Evolutionary conservation across 2,329 filamentous ascomycete species (phyloP).

Genomic region (Eurotiales sp.): DNA sequence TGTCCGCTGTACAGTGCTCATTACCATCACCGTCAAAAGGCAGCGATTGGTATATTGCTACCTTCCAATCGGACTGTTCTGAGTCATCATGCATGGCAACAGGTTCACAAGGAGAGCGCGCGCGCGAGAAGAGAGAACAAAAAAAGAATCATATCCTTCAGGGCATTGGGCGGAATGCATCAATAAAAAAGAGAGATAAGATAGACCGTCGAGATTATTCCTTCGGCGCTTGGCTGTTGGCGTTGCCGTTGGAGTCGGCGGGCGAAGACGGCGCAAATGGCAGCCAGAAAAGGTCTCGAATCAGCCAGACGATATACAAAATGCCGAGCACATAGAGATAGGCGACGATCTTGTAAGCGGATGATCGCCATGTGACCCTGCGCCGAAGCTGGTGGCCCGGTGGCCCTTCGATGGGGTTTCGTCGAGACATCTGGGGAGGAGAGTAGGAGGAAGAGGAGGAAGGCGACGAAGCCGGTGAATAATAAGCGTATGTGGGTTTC

Average conservation of each 20-base stretch:
- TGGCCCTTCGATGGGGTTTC: slow-evolving; percentile 39
- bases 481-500: slow-evolving; percentile 30
- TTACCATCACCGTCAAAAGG: background rate
- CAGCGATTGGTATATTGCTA: background rate
- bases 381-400: slow-evolving; percentile 37
- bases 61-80: background rate
- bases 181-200: no score
- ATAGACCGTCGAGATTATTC: no score
- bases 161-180: no score
- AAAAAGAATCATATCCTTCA: no score
- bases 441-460: slow-evolving; percentile 17
- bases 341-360: slow-evolving; percentile 40
- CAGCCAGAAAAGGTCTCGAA: slow-evolving; percentile 36
- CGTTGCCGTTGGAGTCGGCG: background rate
- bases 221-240: background rate
- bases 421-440: slow-evolving; percentile 21
- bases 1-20: background rate
- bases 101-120: no score
- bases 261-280: slow-evolving; percentile 26
- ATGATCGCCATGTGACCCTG: slow-evolving; percentile 41
- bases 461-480: slow-evolving; percentile 30
- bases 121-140: background rate
- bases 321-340: slow-evolving; percentile 38
- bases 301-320: slow-evolving; percentile 39
- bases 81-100: no score